Evolutionary conservation across 2,329 filamentous ascomycete species (phyloP).

Genomic region (Calonectria pseudoturangicola): DNA sequence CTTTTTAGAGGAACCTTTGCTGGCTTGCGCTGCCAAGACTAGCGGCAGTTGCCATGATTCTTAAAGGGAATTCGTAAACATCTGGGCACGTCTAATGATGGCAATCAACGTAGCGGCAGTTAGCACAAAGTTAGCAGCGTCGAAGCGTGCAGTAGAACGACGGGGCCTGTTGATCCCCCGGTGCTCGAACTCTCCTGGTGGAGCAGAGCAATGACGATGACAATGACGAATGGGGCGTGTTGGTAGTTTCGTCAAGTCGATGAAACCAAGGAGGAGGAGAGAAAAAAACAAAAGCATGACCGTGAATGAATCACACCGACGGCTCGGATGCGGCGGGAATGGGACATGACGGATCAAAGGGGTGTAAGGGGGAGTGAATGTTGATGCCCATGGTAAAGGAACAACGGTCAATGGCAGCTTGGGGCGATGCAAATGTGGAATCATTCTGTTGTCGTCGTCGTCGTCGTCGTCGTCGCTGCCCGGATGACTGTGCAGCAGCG

Average conservation of each 20-base stretch:
- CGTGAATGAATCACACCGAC: conserved; percentile 18
- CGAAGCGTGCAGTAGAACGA: conserved; percentile 16
- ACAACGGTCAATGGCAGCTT: conserved; percentile 10
- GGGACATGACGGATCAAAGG: background rate
- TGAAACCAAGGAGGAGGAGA: background rate
- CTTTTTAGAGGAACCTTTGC: conserved; percentile 14
- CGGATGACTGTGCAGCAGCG: conserved; percentile 12
- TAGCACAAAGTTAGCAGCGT: conserved; percentile 1
- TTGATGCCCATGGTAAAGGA: background rate
- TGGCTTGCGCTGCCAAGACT: background rate
- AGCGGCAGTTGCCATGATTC: background rate
- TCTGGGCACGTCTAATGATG: background rate
- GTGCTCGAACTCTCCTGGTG: background rate
- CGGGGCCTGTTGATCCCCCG: conserved; percentile 6
- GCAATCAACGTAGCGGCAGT: background rate
- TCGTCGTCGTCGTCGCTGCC: background rate
- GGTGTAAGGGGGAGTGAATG: conserved; percentile 1
- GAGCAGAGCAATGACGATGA: conserved; percentile 7
- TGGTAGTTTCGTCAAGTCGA: background rate
- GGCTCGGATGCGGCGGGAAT: conserved; percentile 28
- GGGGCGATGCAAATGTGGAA: conserved; percentile 14
- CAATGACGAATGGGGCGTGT: conserved; percentile 27
- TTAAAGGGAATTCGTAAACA: no score
- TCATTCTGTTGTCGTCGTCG: background rate
- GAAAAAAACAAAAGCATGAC: background rate